Evolutionary conservation across 176 grass and related monocot species (phyloP), one percentile per base, ranked within the genome.

Genomic region (Neostapfia colusana): DNA sequence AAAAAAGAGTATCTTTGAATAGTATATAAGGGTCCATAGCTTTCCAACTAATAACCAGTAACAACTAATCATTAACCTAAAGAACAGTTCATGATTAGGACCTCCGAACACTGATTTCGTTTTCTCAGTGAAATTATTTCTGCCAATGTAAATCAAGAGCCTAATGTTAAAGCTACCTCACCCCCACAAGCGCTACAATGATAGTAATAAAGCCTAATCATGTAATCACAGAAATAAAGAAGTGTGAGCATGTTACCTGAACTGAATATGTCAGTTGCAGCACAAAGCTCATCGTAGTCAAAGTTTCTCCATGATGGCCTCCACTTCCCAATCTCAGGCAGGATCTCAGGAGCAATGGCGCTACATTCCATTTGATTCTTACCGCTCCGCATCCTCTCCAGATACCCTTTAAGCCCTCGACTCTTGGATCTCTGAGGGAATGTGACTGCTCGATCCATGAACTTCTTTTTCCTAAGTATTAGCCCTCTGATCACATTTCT

Each of bases 301-400:
- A 99, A 99, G 66, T 85, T 99, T 80, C 96, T 87, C 96, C 96
- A 99, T 74, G 92, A 92, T 43, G 92, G 96, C 53, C 79, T 95
- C 73, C 81, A 92, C 69, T 85, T 99, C 45, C 80, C 82, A 36
- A 90, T 85, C 72, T 92, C 89, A 51, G 78, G 73, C n/a, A 82
- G 76, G 70, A 90, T 79, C 72, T 97, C 94, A 8, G 82, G 79
- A 59, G 83, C 75, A 58, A 79, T 90, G 51, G 54, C 50, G 3
- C 60, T 74, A 21, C 79, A 68, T 39, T 89, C 91, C 24, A 84
- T 87, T 45, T 86, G 73, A 67, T 87, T 89, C 74, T 83, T 95
- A 21, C 70, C 66, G 8, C 77, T 90, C 40, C 80, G 79, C 17
- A 92, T 80, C 65, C 83, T 85, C 79, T 91, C 89, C 69, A 94